Percentiles rank a stretch among this genome's conserved stretches.
phyloP scores from a whole-genome alignment of 495 filamentous ascomycete genomes.

The Tuber melanosporum region DNA sequence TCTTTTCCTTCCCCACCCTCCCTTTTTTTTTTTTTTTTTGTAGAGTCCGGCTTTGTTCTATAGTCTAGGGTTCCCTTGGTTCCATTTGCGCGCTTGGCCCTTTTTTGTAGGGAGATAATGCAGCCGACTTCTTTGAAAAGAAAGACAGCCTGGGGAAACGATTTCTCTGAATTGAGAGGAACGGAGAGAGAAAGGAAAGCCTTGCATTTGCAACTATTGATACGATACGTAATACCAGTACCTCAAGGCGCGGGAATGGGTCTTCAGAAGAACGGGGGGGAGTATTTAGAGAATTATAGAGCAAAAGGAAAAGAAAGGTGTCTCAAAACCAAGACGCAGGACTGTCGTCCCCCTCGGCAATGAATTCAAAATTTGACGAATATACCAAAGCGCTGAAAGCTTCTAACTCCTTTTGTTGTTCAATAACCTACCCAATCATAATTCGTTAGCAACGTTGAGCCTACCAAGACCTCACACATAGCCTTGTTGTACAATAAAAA shows the following conservation, averaged over 20 bases:
- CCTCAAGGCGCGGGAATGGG: background rate
- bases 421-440: conserved; percentile 51
- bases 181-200: background rate
- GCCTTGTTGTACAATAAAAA: conserved; percentile 3
- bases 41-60: conserved; percentile 30
- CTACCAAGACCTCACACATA: conserved; percentile 33
- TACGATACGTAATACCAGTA: background rate
- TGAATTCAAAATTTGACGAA: conserved; percentile 63
- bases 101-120: conserved; percentile 31
- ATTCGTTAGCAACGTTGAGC: conserved; percentile 16
- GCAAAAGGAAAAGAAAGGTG: background rate
- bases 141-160: conserved; percentile 6
- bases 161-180: conserved; percentile 2
- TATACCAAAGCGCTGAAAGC: conserved; percentile 93
- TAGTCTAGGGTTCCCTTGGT: conserved; percentile 23
- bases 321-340: conserved; percentile 20
- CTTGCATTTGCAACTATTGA: background rate
- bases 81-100: conserved; percentile 17
- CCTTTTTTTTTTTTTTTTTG: conserved; percentile 7
- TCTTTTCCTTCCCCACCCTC: background rate
- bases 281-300: conserved; percentile 2
- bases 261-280: conserved; percentile 4
- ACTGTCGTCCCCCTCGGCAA: conserved; percentile 30
- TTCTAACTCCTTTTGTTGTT: conserved; percentile 76
- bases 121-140: conserved; percentile 19